A percentile compares a stretch with the other conserved stretches of the same genome.
Conservation (phyloP, 2,329 filamentous ascomycete genomes). For the Cyphellophora europaea region DNA sequence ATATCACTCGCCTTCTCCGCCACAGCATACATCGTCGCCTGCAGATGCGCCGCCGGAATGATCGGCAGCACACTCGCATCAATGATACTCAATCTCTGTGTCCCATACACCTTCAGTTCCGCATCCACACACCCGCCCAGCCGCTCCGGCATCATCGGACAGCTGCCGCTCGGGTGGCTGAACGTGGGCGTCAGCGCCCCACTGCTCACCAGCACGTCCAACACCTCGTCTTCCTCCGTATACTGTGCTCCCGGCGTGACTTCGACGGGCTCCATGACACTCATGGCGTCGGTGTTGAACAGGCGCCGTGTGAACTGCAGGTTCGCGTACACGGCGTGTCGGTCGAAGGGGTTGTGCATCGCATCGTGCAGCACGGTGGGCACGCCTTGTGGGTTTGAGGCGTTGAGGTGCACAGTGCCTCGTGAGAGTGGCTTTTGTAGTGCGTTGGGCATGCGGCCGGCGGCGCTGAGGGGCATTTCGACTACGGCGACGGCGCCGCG, state of each 20-base stretch:
- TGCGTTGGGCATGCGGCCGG: slow-evolving; percentile 9
- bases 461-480: slow-evolving; percentile 8
- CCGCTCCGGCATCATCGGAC: neutral
- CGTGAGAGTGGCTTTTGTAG: slow-evolving; percentile 14
- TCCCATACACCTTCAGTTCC: slow-evolving; percentile 23
- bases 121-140: slow-evolving; percentile 23
- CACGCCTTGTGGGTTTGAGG: slow-evolving; percentile 8
- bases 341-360: slow-evolving; percentile 13
- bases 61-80: slow-evolving; percentile 27
- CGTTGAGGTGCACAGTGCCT: slow-evolving; percentile 13
- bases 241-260: slow-evolving; percentile 9
- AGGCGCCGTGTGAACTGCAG: slow-evolving; percentile 11
- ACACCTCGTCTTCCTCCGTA: slow-evolving; percentile 6
- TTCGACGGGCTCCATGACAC: slow-evolving; percentile 5
- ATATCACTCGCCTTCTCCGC: slow-evolving; percentile 25
- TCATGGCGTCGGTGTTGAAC: slow-evolving; percentile 5
- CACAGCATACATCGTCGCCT: slow-evolving; percentile 27
- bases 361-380: slow-evolving; percentile 12
- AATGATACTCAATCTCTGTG: slow-evolving; percentile 22
- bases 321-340: slow-evolving; percentile 5
- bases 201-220: slow-evolving; percentile 4
- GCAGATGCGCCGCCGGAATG: slow-evolving; percentile 27
- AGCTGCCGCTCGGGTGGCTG: slow-evolving; percentile 3
- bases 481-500: slow-evolving; percentile 15
- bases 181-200: slow-evolving; percentile 3